Base-by-base conservation (phyloP, 345 rosid species). In the Cardamine chenopodiifolia region DNA sequence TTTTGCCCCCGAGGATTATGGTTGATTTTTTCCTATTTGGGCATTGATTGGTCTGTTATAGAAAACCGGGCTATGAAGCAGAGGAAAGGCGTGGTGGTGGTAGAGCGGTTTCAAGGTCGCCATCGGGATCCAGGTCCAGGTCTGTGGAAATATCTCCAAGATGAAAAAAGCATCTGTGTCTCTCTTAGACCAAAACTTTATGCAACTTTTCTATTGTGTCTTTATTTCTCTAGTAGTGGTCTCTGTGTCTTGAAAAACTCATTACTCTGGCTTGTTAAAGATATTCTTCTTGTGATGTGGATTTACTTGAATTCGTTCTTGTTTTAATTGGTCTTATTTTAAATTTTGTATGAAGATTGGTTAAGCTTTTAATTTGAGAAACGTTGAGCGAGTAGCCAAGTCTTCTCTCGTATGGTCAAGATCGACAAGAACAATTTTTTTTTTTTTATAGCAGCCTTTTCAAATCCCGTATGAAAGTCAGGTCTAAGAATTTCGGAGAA, bases 71-170 rank as follows among this genome's bases (percentile, higher is more conserved):
- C 2, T 83, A 83, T 53, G 88, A 78, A 61, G 49, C 76, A 18
- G 92, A 86, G 40, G 77, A 70, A 17, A 70, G 74, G n/a, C 77
- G 80, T 15, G 85, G 77, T 60, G 82, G 70, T 12, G 83, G 82
- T 32, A 80, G 86, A 26, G 58, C 83, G 17, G 78, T 73, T 8
- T 85, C 92, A 25, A 85, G 91, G 79, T 86, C 96, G 3, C 90
- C 87, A 6, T 83, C 89, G 0, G 90, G 92, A 35, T 89, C 96
- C 18, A 77, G 96, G 62, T 89, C 97, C n/a, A 79, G 92, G 75
- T 89, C 93, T 10, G 93, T 85, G 31, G 92, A 91, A 57, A 28
- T 73, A 63, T 85, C 86, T 19, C 83, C 87, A 19, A 77, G 85
- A 76, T 83, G 68, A 42, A 44, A 29, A 75, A 75, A 59, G 7